phyloP scores from a whole-genome alignment of 345 rosid species.

The Passiflora organensis region DNA sequence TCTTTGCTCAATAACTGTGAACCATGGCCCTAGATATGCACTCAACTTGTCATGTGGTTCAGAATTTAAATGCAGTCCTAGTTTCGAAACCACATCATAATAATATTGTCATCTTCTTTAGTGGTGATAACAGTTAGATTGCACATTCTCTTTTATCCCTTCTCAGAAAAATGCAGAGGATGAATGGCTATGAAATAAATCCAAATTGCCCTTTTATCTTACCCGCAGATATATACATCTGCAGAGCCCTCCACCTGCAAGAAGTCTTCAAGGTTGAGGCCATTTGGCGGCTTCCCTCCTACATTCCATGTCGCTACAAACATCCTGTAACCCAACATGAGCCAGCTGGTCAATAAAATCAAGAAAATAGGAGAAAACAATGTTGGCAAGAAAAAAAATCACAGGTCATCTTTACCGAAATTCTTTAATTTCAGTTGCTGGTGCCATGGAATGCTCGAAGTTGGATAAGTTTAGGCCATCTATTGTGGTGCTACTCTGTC shows the following conservation, averaged over 20 bases:
- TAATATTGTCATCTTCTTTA: too few species aligned
- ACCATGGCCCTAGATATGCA: too few species aligned
- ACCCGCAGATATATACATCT: conserved; percentile 92
- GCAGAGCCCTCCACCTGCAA: conserved; percentile 76
- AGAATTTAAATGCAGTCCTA: too few species aligned
- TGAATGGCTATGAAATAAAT: too few species aligned
- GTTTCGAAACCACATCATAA: too few species aligned
- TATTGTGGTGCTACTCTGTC: conserved; percentile 49
- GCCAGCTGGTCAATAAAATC: not conserved
- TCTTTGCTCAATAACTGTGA: too few species aligned
- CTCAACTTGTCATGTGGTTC: too few species aligned
- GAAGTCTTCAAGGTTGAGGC: conserved; percentile 80
- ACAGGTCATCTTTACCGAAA: conserved; percentile 38
- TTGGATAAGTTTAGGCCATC: conserved; percentile 68
- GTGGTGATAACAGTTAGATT: too few species aligned
- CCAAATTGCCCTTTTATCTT: conserved; percentile 18
- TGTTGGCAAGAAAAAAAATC: not conserved
- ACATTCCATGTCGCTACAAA: conserved; percentile 92
- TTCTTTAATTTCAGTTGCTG: conserved; percentile 53
- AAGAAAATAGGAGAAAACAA: conserved; percentile 12
- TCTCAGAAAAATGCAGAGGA: too few species aligned
- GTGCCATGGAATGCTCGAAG: conserved; percentile 46
- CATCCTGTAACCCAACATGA: conserved; percentile 50
- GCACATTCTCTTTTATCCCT: too few species aligned
- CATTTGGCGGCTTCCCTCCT: conserved; percentile 81